These are phyloP conservation scores for Chlamydomonas schloesseri DNA, from an alignment of 139 green algal genomes.

Conservation along the genomic window DNA sequence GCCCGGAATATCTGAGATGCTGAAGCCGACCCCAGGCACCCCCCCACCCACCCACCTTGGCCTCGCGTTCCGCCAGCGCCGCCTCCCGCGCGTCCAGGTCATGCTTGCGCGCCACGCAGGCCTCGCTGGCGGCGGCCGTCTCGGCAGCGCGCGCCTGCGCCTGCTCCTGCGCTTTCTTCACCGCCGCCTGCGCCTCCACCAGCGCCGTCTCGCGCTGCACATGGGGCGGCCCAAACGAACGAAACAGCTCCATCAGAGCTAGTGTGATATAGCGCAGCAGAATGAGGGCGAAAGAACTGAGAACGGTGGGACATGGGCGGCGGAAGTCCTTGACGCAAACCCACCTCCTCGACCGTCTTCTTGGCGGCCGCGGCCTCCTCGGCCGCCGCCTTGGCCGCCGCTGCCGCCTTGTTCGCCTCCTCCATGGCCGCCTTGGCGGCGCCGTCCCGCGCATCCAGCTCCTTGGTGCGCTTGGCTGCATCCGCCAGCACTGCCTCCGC, in stretches of 20 bases:
- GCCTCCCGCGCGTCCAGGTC: conserved; percentile 27
- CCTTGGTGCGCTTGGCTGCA: not conserved
- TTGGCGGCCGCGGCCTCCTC: conserved; percentile 10
- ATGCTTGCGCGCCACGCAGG: conserved; percentile 10
- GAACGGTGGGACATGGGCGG: too few species aligned
- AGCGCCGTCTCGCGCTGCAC: not conserved
- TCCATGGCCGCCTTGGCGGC: not conserved
- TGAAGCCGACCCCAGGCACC: too few species aligned
- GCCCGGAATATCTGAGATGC: too few species aligned
- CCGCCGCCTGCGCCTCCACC: not conserved
- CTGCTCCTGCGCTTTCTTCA: not conserved
- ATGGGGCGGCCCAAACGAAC: too few species aligned
- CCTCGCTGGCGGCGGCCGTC: not conserved
- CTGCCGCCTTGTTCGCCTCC: not conserved
- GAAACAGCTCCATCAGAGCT: too few species aligned
- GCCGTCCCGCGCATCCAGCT: conserved; percentile 12
- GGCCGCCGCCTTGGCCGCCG: not conserved
- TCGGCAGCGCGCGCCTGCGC: not conserved
- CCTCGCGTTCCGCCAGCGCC: not conserved
- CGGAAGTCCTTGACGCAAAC: not conserved
- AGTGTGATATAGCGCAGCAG: too few species aligned
- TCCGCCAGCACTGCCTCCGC: not conserved
- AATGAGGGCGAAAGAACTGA: too few species aligned
- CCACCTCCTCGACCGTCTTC: not conserved
- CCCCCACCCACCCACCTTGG: not conserved